phyloP scores from a whole-genome alignment of 352 stramenopile genomes.

The Pythium utonaiense region DNA sequence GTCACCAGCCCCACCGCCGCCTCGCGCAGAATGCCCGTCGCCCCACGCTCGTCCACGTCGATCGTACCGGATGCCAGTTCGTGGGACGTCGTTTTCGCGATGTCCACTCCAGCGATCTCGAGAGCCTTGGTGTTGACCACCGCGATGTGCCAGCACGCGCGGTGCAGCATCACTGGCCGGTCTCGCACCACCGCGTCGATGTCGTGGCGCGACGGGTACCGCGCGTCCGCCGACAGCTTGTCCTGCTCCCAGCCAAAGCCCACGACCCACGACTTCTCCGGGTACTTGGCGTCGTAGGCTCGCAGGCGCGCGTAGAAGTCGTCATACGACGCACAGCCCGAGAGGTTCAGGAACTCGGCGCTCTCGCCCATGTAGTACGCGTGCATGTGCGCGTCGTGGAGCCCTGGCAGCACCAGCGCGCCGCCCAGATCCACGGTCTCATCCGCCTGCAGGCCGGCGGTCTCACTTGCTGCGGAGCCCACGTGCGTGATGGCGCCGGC shows the following conservation, averaged over 20 bases:
- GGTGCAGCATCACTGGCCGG: slow-evolving; percentile 79
- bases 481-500: slow-evolving; percentile 38
- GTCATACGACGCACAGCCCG: slow-evolving; percentile 65
- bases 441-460: slow-evolving; percentile 3
- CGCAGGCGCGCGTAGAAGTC: slow-evolving; percentile 55
- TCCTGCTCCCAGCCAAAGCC: slow-evolving; percentile 88
- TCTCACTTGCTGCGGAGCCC: slow-evolving; percentile 14
- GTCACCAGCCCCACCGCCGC: slow-evolving; percentile 64
- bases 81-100: slow-evolving; percentile 27
- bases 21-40: slow-evolving; percentile 70
- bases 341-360: slow-evolving; percentile 79
- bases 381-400: slow-evolving; percentile 89
- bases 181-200: slow-evolving; percentile 70
- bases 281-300: slow-evolving; percentile 54
- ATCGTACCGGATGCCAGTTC: slow-evolving; percentile 43
- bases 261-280: slow-evolving; percentile 74
- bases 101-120: slow-evolving; percentile 55
- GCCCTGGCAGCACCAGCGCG: slow-evolving; percentile 73
- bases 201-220: slow-evolving; percentile 70
- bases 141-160: slow-evolving; percentile 88
- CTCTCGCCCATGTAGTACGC: slow-evolving; percentile 81
- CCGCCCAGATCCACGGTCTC: slow-evolving; percentile 47
- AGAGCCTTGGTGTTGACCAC: slow-evolving; percentile 85
- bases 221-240: slow-evolving; percentile 47
- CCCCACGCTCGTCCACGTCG: slow-evolving; percentile 58